Percentiles rank a stretch among this genome's conserved stretches.
These are phyloP conservation scores for Penicillium decumbens DNA, from an alignment of 2,329 filamentous ascomycete species.

Conservation along the genomic window DNA sequence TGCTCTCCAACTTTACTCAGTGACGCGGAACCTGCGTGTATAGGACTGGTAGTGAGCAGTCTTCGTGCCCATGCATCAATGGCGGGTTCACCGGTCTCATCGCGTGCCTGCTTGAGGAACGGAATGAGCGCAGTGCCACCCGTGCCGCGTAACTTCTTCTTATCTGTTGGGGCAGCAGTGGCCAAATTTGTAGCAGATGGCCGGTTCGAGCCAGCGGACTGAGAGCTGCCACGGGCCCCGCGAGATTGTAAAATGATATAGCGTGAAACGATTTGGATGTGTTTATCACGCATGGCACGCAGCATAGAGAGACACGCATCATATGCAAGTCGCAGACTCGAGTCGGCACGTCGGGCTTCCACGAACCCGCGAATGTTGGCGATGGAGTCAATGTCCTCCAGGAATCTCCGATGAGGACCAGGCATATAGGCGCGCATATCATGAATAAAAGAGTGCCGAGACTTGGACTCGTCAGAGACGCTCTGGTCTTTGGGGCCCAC, in stretches of 20 bases:
- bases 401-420: slow-evolving; percentile 81
- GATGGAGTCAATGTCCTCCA: slow-evolving; percentile 71
- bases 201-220: slow-evolving; percentile 53
- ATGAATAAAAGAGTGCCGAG: slow-evolving; percentile 82
- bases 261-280: slow-evolving; percentile 91
- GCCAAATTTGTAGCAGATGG: slow-evolving; percentile 52
- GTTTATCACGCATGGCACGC: slow-evolving; percentile 76
- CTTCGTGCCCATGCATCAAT: slow-evolving; percentile 63
- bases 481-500: slow-evolving; percentile 48
- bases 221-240: slow-evolving; percentile 62
- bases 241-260: slow-evolving; percentile 90
- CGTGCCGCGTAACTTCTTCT: slow-evolving; percentile 72
- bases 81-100: slow-evolving; percentile 91
- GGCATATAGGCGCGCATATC: slow-evolving; percentile 99
- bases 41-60: slow-evolving; percentile 52
- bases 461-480: slow-evolving; percentile 43
- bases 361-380: slow-evolving; percentile 88
- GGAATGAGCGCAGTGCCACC: slow-evolving; percentile 91
- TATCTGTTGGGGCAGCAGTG: slow-evolving; percentile 39
- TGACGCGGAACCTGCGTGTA: slow-evolving; percentile 35
- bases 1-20: slow-evolving; percentile 53
- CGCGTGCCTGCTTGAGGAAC: slow-evolving; percentile 91
- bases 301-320: slow-evolving; percentile 84
- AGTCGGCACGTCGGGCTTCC: slow-evolving; percentile 56
- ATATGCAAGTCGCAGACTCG: slow-evolving; percentile 70